Evolutionary conservation across 768 basidiomycete genomes (phyloP), one percentile per base, ranked within the genome.

Genomic region (Serendipita sp.): DNA sequence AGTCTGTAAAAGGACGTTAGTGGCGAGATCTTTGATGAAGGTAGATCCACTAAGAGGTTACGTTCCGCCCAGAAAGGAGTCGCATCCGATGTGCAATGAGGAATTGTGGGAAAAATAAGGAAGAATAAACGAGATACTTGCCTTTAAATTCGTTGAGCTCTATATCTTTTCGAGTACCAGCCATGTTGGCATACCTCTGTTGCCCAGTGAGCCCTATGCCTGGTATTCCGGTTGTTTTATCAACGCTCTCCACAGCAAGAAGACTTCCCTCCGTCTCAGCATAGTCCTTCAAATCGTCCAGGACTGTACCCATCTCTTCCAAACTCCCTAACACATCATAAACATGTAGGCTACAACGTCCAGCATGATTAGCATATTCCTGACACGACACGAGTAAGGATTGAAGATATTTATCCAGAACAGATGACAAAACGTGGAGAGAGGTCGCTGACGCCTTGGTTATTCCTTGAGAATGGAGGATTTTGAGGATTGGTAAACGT

Each of bases 261-360:
- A 60, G 27, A 27, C 55, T 34, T 33, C 55, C 27, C 10, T 60
- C 55, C 8, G 31, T 36, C 55, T 60, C 55, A n/a, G 31, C 27
- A 37, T 60, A 60, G 33, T 60, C 55, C n/a, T 29, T 10, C 8
- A 60, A n/a, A 33, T 60, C 55, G 16, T 60, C 55, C 33, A 60
- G 55, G n/a, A 37, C n/a, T n/a, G 29, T 60, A n/a, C 55, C 55
- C 55, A 60, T 60, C 55, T 60, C 55, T n/a, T 60, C 55, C 29
- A 60, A 34, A 34, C 55, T 60, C 10, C 10, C 16, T n/a, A 60
- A 31, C 55, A 60, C 29, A 34, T 60, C 55, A n/a, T 60, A 37
- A 23, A 60, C 55, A 27, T 37, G 27, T 34, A 60, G n/a, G 16
- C 55, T 18, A n/a, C 13, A n/a, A 8, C 55, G 23, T n/a, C 55